phyloP scores from a whole-genome alignment of 2,329 filamentous ascomycete species.

The Aureobasidium sp. region DNA sequence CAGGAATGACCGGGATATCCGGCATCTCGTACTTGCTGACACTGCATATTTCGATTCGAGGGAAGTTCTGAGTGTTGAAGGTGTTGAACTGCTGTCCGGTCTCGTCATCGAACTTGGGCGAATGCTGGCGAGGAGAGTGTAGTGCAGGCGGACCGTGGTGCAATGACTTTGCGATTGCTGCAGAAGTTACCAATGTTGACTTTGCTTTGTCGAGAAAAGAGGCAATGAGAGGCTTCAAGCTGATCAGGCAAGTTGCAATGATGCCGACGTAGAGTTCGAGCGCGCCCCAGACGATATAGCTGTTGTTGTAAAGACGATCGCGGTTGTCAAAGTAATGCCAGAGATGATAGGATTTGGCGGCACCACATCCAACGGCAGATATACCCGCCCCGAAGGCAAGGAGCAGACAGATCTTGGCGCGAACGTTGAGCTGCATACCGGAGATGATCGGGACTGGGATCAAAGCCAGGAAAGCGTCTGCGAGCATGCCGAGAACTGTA shows the following conservation, averaged over 20 bases:
- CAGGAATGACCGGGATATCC: background rate
- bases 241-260: slow-evolving; percentile 36
- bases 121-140: background rate
- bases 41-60: background rate
- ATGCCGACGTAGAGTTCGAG: slow-evolving; percentile 40
- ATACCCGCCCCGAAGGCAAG: slow-evolving; percentile 32
- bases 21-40: slow-evolving; percentile 2
- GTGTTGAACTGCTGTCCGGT: background rate
- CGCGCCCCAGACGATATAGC: slow-evolving; percentile 39
- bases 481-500: slow-evolving; percentile 31
- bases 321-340: slow-evolving; percentile 27
- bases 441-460: slow-evolving; percentile 38
- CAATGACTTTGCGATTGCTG: background rate
- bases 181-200: slow-evolving; percentile 1
- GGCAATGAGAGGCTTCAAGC: slow-evolving; percentile 35
- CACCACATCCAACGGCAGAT: slow-evolving; percentile 36
- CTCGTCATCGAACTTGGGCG: background rate
- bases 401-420: slow-evolving; percentile 33
- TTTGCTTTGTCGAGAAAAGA: slow-evolving; percentile 28
- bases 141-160: background rate
- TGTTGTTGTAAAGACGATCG: slow-evolving; percentile 31
- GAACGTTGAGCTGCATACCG: slow-evolving; percentile 35
- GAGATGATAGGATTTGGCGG: slow-evolving; percentile 36
- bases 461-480: slow-evolving; percentile 34
- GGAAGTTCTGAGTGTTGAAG: slow-evolving; percentile 5